Base-by-base conservation (phyloP, 1,284 basidiomycete species). In the Malassezia vespertilionis region DNA sequence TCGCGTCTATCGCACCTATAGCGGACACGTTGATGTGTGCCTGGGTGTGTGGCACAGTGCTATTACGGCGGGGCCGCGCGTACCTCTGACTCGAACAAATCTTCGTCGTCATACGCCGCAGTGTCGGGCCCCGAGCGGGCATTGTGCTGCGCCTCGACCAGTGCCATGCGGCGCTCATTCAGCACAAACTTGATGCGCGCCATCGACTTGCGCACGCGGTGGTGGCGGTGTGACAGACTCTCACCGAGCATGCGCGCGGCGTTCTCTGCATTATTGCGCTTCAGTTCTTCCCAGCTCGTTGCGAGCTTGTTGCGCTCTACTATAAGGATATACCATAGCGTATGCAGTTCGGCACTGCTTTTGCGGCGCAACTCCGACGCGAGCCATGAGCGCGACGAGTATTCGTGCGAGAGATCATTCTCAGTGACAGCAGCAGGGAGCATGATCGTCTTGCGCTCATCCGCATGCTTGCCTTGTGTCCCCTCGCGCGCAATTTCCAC, bases 181-280 rank as follows among this genome's bases (percentile, higher is more conserved):
- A 96, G 75, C 12, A 96, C 82, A 56, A 80, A 82, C 72, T 97
- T 97, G 73, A 96, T 89, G 33, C 87, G 81, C 17, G 87, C 87
- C 87, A 95, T 93, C n/a, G 86, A 83, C 74, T 90, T 93, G 38
- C 84, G 83, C 69, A 65, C 64, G 18, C 61, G 35, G 46, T 65
- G 64, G 22, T 61, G 60, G 44, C 61, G 60, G 22, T 50, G 23
- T 2, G 54, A 43, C 1, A 66, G 32, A 33, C 57, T 66, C 33
- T 58, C 40, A 4, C 48, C 50, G 46, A 54, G 56, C 52, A 63
- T 60, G 15, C 49, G 49, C 0, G 61, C 56, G 10, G 58, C 46
- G 27, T 57, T 54, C 21, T 56, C 35, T 2, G 57, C 57, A 10
- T 56, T 56, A 7, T 61, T 40, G 11, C 67, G 40, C 18, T 54